Evolutionary conservation across 2,329 filamentous ascomycete species (phyloP).

Genomic region (Plenodomus tracheiphilus): DNA sequence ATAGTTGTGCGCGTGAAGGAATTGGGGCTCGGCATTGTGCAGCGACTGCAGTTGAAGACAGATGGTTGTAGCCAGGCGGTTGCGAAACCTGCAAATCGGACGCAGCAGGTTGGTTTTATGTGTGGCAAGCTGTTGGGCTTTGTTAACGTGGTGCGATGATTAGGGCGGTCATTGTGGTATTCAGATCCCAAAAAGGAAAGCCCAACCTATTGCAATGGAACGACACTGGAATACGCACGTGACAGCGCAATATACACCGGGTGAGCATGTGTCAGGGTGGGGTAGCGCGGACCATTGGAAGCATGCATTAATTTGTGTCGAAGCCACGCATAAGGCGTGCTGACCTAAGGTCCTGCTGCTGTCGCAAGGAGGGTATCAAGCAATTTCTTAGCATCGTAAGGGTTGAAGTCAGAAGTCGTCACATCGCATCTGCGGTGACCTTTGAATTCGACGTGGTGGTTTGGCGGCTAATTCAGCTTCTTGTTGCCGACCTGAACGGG

Average conservation of each 20-base stretch:
- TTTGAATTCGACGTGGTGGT: not conserved
- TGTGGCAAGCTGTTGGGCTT: not conserved
- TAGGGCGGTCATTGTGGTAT: constrained; percentile 1
- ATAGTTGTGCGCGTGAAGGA: constrained; percentile 1
- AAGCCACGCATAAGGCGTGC: not conserved
- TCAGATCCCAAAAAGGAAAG: constrained; percentile 5
- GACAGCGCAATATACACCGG: not conserved
- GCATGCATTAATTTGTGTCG: not conserved
- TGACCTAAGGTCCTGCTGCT: not conserved
- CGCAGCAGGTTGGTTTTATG: not conserved
- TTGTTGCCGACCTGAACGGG: constrained; percentile 42
- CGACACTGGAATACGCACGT: not conserved
- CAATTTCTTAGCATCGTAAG: not conserved
- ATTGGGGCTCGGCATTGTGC: constrained; percentile 6
- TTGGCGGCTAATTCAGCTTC: constrained; percentile 37
- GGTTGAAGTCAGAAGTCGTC: too few species aligned
- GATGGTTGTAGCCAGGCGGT: too few species aligned
- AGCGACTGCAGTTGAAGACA: not conserved
- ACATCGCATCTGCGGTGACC: not conserved
- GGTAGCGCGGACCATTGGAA: not conserved
- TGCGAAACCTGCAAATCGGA: too few species aligned
- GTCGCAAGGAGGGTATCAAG: not conserved
- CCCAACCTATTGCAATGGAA: not conserved
- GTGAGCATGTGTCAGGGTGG: not conserved
- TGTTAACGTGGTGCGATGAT: not conserved